Conservation (phyloP, 2,329 filamentous ascomycete species). For the Nothophoma quercina region DNA sequence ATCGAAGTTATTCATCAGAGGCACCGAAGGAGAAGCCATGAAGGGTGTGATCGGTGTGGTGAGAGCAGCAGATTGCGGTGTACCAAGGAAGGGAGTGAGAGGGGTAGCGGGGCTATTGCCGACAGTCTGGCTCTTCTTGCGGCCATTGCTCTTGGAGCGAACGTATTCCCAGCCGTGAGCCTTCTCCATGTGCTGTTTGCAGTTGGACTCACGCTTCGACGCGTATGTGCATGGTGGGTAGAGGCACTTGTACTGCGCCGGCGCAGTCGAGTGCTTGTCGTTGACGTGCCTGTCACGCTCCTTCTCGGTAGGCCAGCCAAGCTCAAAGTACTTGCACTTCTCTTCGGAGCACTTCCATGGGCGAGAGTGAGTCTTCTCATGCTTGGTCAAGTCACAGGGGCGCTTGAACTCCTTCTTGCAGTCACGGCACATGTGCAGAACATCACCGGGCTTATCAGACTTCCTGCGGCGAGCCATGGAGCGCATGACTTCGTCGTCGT, state of each 20-base stretch:
- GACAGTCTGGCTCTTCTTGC: constrained; percentile 42
- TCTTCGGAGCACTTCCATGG: constrained; percentile 89
- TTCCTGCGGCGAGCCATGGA: constrained; percentile 98
- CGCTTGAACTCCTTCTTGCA: constrained; percentile 92
- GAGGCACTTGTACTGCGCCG: constrained; percentile 82
- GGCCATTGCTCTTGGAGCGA: constrained; percentile 87
- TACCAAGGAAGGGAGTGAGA: constrained; percentile 47
- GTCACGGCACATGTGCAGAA: constrained; percentile 80
- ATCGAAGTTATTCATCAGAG: constrained; percentile 45
- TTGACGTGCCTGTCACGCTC: constrained; percentile 96
- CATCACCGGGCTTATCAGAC: constrained; percentile 84
- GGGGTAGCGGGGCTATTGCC: constrained; percentile 40
- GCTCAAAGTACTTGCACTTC: constrained; percentile 87
- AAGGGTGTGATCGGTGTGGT: constrained; percentile 50
- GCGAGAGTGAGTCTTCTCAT: constrained; percentile 96
- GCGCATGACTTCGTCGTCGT: constrained; percentile 82
- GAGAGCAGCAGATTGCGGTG: constrained; percentile 44
- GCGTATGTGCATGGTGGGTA: constrained; percentile 88
- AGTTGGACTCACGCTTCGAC: constrained; percentile 95
- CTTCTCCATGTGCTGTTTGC: constrained; percentile 99
- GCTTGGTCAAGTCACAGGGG: constrained; percentile 96
- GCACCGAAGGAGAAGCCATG: constrained; percentile 52
- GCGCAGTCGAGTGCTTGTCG: constrained; percentile 87
- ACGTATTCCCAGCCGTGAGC: constrained; percentile 90
- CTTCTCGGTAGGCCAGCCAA: constrained; percentile 97